Base-by-base conservation (phyloP, 192 early-diverging fungal species). In the Backusella tuberculispora region DNA sequence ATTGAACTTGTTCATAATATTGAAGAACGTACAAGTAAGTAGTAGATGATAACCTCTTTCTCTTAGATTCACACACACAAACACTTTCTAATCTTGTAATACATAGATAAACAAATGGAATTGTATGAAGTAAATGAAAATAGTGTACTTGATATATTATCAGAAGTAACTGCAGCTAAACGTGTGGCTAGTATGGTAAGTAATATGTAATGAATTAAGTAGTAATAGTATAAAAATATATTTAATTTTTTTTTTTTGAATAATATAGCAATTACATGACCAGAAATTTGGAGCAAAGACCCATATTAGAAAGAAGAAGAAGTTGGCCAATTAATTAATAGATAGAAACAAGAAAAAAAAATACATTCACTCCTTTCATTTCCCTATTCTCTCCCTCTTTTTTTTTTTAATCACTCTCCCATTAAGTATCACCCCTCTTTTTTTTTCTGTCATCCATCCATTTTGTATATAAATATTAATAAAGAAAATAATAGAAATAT, bases 1-100 rank as follows among this genome's bases (percentile, higher is more conserved):
- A 89, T 99, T 48, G 84, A 94, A 72, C 81, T 98, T 46, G 75
- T 99, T 12, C 90, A 95, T 29, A 94, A 95, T 71, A 97, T 99
- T 63, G 98, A 99, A 88, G 85, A 83, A 3, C 89, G 92, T 71
- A 93, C 89, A 71, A 85, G 91, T 93, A 84, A 41, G 81, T 81
- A 17, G 2, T 2, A 34, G 29, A 34, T 34, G 29, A 34, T 63
- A 3, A 63, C 40, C 38, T 66, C 38, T 47, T 46, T 19, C 40
- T 60, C 0, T 3, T 60, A 45, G 2, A 38, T 37, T 50, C 6
- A 41, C 44, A 19, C 17, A 29, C 60, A 44, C 10, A 53, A 26
- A 42, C 47, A 4, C 12, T 38, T 73, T n/a, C 40, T 47, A 53
- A 4, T 15, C 69, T 13, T 44, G 34, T 24, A 42, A 71, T 26